Evolutionary conservation across 2,329 filamentous ascomycete genomes (phyloP).

Genomic region (Calonectria fujianensis): DNA sequence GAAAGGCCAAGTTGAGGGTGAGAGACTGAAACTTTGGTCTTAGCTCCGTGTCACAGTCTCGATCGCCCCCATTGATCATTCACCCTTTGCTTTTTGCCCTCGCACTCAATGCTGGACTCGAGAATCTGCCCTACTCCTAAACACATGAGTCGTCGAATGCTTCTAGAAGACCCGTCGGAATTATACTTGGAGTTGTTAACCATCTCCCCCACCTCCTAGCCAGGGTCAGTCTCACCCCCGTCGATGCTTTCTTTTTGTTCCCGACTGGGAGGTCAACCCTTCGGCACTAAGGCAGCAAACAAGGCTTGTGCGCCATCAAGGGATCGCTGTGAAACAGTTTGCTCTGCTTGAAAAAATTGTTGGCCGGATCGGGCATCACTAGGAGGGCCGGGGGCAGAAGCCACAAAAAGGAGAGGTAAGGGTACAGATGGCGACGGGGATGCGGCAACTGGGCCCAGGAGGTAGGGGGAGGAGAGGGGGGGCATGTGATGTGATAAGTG

Average conservation of each 20-base stretch:
- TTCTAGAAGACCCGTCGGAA: conserved; percentile 20
- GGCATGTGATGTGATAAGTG: conserved; percentile 14
- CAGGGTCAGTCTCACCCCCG: not conserved
- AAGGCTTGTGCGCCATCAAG: conserved; percentile 18
- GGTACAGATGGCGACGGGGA: not conserved
- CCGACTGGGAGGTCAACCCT: conserved; percentile 24
- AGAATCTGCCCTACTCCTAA: not conserved
- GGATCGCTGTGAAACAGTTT: conserved; percentile 17
- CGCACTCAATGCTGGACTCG: not conserved
- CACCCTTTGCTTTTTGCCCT: not conserved
- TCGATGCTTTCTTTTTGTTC: conserved; percentile 32
- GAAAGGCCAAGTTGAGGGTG: not conserved
- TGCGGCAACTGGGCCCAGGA: not conserved
- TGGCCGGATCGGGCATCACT: conserved; percentile 15
- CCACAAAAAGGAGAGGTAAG: conserved; percentile 1
- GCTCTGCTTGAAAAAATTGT: not conserved
- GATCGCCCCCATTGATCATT: not conserved
- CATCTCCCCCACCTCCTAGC: conserved; percentile 7
- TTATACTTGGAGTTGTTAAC: not conserved
- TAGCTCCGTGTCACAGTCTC: not conserved
- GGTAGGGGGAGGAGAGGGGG: not conserved
- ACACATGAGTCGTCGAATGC: conserved; percentile 3
- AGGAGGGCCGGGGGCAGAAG: not conserved
- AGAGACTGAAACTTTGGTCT: conserved; percentile 3
- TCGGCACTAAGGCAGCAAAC: conserved; percentile 17